phyloP scores from a whole-genome alignment of 257 asterid species.

The Buddleja alternifolia region DNA sequence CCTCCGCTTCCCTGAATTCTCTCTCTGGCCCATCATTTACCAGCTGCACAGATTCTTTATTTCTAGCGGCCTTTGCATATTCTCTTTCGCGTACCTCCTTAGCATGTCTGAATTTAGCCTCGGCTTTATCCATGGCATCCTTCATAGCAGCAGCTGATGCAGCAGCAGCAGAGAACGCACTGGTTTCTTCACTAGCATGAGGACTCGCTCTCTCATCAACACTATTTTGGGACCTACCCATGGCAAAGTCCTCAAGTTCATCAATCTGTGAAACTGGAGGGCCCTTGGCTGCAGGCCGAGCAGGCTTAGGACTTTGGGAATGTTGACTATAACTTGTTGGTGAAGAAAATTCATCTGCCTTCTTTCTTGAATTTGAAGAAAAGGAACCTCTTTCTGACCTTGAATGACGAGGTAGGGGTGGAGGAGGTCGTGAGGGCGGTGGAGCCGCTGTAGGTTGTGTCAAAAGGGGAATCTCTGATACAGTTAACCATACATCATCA shows the following conservation, averaged over 20 bases:
- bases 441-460: constrained; percentile 92
- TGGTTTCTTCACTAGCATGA: constrained; percentile 58
- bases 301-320: constrained; percentile 57
- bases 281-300: constrained; percentile 54
- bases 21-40: constrained; percentile 54
- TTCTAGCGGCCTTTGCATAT: constrained; percentile 75
- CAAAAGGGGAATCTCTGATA: constrained; percentile 89
- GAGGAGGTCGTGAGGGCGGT: constrained; percentile 98
- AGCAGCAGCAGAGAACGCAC: constrained; percentile 81
- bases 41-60: constrained; percentile 49
- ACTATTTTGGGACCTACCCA: constrained; percentile 56
- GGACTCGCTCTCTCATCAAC: constrained; percentile 51
- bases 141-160: constrained; percentile 99
- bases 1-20: constrained; percentile 55
- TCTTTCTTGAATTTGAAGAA: constrained; percentile 61
- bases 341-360: constrained; percentile 59
- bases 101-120: constrained; percentile 94
- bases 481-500: constrained; percentile 87
- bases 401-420: constrained; percentile 73
- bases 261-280: constrained; percentile 77
- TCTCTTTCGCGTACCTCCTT: constrained; percentile 98
- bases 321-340: constrained; percentile 54
- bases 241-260: constrained; percentile 89
- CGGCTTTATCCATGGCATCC: constrained; percentile 99
- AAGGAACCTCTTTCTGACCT: constrained; percentile 53